Evolutionary conservation across 495 filamentous ascomycete species (phyloP).

Genomic region (Glarea lozoyensis): DNA sequence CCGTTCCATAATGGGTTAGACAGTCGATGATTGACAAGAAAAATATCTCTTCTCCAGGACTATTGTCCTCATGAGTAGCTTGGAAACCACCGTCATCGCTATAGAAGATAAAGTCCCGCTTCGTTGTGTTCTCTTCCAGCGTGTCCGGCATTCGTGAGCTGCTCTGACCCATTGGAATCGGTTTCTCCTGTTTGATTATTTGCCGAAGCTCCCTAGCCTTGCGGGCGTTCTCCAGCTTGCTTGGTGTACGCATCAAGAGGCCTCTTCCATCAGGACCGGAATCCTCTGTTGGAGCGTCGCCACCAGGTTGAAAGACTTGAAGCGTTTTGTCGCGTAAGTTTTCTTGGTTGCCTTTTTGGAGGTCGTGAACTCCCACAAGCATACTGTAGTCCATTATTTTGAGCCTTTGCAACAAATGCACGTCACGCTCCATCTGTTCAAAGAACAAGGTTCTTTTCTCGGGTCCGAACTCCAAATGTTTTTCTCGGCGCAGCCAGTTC

Average conservation of each 20-base stretch:
- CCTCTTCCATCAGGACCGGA: conserved; percentile 28
- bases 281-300: conserved; percentile 47
- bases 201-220: conserved; percentile 89
- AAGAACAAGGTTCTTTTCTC: conserved; percentile 79
- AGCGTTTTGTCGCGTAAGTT: conserved; percentile 92
- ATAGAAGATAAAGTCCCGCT: conserved; percentile 64
- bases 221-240: conserved; percentile 80
- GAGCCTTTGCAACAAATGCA: conserved; percentile 71
- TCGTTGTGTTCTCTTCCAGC: conserved; percentile 50
- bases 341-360: conserved; percentile 84
- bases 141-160: conserved; percentile 84
- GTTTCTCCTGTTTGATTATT: conserved; percentile 85
- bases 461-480: conserved; percentile 79
- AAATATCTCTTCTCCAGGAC: conserved; percentile 84
- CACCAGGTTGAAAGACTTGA: conserved; percentile 90
- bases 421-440: conserved; percentile 80
- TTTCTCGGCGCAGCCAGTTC: conserved; percentile 86
- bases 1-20: conserved; percentile 57
- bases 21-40: conserved; percentile 98
- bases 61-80: conserved; percentile 86
- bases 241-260: conserved; percentile 76
- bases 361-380: conserved; percentile 87
- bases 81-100: conserved; percentile 88
- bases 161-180: conserved; percentile 80
- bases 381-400: conserved; percentile 99